Evolutionary conservation across 495 filamentous ascomycete genomes (phyloP).

Genomic region (Chlorociboria aeruginascens): DNA sequence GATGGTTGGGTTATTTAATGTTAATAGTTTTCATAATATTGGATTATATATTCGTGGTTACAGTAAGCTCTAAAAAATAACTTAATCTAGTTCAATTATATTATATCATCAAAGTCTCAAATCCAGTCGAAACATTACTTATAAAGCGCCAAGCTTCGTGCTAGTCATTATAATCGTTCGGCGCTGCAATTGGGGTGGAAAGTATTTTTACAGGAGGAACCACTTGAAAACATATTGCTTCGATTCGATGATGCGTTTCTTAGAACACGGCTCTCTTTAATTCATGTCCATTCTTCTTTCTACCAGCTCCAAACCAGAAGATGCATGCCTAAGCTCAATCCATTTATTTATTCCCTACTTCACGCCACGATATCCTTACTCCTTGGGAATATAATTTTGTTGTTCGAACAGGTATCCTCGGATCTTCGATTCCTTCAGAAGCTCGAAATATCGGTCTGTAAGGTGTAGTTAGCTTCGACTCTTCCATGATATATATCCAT

Average conservation of each 20-base stretch:
- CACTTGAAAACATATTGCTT: neutral
- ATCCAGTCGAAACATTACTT: too few species aligned
- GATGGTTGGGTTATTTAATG: neutral
- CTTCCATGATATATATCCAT: neutral
- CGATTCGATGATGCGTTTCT: neutral
- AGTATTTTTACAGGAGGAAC: too few species aligned
- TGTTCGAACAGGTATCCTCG: constrained; percentile 86
- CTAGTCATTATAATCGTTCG: neutral
- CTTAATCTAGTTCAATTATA: too few species aligned
- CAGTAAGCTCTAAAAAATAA: too few species aligned
- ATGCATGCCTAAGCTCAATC: neutral
- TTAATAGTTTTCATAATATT: neutral
- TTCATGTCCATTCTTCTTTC: neutral
- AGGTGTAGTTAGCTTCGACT: neutral
- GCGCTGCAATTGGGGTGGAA: too few species aligned
- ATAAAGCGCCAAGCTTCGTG: neutral
- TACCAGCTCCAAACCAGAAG: neutral
- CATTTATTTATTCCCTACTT: neutral
- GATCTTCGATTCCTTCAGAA: constrained; percentile 73
- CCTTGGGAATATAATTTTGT: constrained; percentile 66
- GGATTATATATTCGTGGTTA: too few species aligned
- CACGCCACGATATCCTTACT: neutral
- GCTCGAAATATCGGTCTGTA: constrained; percentile 84
- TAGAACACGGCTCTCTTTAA: neutral
- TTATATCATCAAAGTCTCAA: neutral